phyloP scores from a whole-genome alignment of 1,284 basidiomycete genomes.

The Heliocybe sulcata region DNA sequence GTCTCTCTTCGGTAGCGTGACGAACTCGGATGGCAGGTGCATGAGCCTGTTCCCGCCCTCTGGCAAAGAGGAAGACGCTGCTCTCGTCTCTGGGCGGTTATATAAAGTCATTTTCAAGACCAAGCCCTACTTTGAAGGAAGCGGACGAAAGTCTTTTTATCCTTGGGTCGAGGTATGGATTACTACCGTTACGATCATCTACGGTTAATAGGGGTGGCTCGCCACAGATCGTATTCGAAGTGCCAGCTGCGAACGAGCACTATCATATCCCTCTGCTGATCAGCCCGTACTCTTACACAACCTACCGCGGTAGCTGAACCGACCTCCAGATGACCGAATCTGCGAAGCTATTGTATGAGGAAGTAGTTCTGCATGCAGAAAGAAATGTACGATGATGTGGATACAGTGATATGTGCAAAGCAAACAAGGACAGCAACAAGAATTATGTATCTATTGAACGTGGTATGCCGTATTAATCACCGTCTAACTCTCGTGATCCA shows the following conservation, averaged over 20 bases:
- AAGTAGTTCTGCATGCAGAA: not conserved
- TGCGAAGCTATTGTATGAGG: not conserved
- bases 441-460: not conserved
- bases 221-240: conserved; percentile 66
- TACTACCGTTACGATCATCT: conserved; percentile 3
- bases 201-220: not conserved
- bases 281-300: conserved; percentile 89
- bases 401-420: not conserved
- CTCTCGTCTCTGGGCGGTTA: conserved; percentile 39
- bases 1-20: conserved; percentile 40
- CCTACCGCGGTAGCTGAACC: conserved; percentile 77
- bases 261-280: conserved; percentile 90
- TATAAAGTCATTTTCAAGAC: conserved; percentile 87
- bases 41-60: conserved; percentile 53
- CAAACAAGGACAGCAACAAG: not conserved
- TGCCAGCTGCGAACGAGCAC: conserved; percentile 68
- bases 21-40: conserved; percentile 80
- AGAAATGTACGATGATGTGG: not conserved
- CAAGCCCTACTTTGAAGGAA: conserved; percentile 71
- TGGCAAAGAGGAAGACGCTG: conserved; percentile 34
- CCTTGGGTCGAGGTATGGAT: conserved; percentile 75
- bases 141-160: conserved; percentile 69
- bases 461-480: not conserved
- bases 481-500: not conserved
- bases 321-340: too few species aligned